phyloP scores from a whole-genome alignment of 2,329 filamentous ascomycete genomes.

The Blastomyces emzantsi region DNA sequence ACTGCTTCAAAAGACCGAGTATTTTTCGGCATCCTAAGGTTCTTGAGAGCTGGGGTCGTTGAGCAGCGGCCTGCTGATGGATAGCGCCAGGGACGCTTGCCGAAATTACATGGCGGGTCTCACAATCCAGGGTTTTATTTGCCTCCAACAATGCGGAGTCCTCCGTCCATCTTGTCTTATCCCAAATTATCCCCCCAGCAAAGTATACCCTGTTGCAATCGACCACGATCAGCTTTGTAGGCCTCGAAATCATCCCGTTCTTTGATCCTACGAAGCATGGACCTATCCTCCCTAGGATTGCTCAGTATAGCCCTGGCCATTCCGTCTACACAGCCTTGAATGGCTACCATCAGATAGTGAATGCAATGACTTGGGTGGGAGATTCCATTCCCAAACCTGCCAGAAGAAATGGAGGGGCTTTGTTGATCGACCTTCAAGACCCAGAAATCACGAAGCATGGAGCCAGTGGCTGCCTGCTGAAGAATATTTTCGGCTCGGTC shows the following conservation, averaged over 20 bases:
- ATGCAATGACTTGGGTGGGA: not conserved
- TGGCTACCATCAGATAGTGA: not conserved
- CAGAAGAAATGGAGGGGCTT: not conserved
- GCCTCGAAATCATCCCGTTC: not conserved
- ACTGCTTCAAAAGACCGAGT: not conserved
- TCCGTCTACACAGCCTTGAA: too few relatives aligned
- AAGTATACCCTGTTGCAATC: not conserved
- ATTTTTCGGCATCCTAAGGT: not conserved
- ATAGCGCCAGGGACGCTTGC: too few relatives aligned
- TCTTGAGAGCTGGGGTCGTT: not conserved
- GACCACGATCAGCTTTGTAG: not conserved
- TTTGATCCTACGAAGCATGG: not conserved
- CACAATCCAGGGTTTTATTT: not conserved
- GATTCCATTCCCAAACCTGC: not conserved
- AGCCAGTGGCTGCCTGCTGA: not conserved
- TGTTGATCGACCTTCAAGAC: not conserved
- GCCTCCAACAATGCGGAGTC: too few relatives aligned
- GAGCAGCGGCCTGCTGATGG: not conserved
- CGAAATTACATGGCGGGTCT: not conserved
- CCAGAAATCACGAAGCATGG: too few relatives aligned
- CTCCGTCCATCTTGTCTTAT: not conserved
- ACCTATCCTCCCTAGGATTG: not conserved
- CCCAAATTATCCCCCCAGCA: not conserved
- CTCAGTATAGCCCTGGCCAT: not conserved
- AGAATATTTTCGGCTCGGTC: not conserved